Evolutionary conservation across 345 rosid species (phyloP).

Genomic region (Syzygium jambos): DNA sequence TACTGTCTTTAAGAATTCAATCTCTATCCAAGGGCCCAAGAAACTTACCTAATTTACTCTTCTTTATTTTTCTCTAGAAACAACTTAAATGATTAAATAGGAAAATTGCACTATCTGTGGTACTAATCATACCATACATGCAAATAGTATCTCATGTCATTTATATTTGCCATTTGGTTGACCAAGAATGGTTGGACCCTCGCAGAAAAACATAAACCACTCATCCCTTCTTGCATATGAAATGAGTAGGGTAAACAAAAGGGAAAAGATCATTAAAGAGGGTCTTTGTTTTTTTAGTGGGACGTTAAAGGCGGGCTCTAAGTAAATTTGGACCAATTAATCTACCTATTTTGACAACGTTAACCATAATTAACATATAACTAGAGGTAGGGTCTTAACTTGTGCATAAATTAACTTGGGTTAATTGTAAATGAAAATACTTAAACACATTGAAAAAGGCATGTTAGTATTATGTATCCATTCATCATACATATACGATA

Average conservation of each 20-base stretch:
- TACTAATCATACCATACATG: background rate
- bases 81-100: background rate
- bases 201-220: background rate
- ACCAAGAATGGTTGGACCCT: background rate
- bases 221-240: background rate
- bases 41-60: background rate
- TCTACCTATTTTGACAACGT: background rate
- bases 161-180: background rate
- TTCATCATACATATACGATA: background rate
- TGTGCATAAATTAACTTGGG: background rate
- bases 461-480: background rate
- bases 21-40: background rate
- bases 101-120: too few species aligned
- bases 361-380: background rate
- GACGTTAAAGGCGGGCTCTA: background rate
- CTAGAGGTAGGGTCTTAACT: background rate
- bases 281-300: background rate
- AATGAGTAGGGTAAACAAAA: background rate
- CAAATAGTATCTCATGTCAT: background rate
- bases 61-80: background rate
- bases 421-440: background rate
- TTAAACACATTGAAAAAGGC: background rate
- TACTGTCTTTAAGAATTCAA: background rate
- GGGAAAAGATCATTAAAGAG: background rate
- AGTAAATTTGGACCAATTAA: background rate